Conservation (phyloP, 73 alveolate genomes). For the Tetrahymena borealis region DNA sequence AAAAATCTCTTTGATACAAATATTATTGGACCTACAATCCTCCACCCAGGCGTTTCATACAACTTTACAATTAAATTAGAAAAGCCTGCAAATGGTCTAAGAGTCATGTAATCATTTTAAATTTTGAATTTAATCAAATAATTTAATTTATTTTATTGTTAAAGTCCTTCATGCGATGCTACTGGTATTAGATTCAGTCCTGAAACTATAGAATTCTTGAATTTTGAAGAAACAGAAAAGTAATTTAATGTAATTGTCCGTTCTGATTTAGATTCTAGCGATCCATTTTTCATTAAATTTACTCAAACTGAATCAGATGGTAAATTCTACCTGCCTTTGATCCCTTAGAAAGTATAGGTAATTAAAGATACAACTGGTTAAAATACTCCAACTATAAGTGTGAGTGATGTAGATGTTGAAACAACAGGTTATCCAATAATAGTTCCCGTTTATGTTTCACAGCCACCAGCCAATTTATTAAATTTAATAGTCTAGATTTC, state of each 20-base stretch:
- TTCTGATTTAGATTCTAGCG: not conserved
- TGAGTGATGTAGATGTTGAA: not conserved
- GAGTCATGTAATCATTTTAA: not conserved
- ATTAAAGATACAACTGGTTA: not conserved
- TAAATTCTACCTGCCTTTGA: not conserved
- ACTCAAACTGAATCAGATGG: not conserved
- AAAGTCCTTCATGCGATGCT: not conserved
- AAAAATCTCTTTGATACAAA: not conserved
- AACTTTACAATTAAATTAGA: not conserved
- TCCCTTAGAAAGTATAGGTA: not conserved
- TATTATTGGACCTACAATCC: not conserved
- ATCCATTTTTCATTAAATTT: not conserved
- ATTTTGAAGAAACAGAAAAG: not conserved
- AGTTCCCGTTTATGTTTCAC: not conserved
- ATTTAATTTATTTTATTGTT: not conserved
- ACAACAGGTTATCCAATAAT: not conserved
- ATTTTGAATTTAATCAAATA: not conserved
- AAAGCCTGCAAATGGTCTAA: not conserved
- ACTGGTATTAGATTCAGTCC: not conserved
- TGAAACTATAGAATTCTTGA: not conserved
- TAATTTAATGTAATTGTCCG: not conserved
- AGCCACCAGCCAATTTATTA: not conserved
- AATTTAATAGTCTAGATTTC: not conserved
- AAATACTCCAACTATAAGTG: not conserved
- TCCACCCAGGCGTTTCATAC: not conserved